Conservation (phyloP, 2,329 filamentous ascomycete species). For the Grosmannia clavigera region DNA sequence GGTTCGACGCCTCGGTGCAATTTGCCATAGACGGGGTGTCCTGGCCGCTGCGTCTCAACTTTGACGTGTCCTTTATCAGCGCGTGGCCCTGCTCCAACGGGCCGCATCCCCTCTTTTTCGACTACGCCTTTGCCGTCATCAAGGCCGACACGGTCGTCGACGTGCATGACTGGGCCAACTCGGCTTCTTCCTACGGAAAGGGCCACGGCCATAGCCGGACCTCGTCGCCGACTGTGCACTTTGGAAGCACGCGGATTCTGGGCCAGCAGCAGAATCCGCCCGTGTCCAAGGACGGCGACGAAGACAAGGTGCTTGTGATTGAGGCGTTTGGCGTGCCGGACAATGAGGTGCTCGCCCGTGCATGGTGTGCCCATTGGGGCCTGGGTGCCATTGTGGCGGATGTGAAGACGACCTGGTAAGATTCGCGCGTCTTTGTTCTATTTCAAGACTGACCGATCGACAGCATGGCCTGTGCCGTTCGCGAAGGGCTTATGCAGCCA, state of each 20-base stretch:
- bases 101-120: constrained; percentile 59
- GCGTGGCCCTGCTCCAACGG: constrained; percentile 52
- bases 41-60: constrained; percentile 50
- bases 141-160: constrained; percentile 53
- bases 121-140: constrained; percentile 49
- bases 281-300: constrained; percentile 28
- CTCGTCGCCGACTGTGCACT: constrained; percentile 9
- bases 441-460: constrained; percentile 1
- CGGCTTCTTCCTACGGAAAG: constrained; percentile 19
- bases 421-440: constrained; percentile 7
- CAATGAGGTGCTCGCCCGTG: constrained; percentile 63
- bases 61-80: constrained; percentile 54
- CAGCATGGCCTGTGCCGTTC: constrained; percentile 60
- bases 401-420: constrained; percentile 53
- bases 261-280: constrained; percentile 8
- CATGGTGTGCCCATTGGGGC: constrained; percentile 69
- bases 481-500: constrained; percentile 65
- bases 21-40: constrained; percentile 51
- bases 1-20: constrained; percentile 48
- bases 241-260: constrained; percentile 7
- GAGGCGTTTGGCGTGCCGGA: constrained; percentile 62
- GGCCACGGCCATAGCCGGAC: constrained; percentile 9
- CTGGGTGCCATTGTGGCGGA: constrained; percentile 60
- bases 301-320: constrained; percentile 56
- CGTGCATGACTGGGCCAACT: constrained; percentile 51